phyloP scores from a whole-genome alignment of 1,284 basidiomycete species.

The Veloboletus limbatus region DNA sequence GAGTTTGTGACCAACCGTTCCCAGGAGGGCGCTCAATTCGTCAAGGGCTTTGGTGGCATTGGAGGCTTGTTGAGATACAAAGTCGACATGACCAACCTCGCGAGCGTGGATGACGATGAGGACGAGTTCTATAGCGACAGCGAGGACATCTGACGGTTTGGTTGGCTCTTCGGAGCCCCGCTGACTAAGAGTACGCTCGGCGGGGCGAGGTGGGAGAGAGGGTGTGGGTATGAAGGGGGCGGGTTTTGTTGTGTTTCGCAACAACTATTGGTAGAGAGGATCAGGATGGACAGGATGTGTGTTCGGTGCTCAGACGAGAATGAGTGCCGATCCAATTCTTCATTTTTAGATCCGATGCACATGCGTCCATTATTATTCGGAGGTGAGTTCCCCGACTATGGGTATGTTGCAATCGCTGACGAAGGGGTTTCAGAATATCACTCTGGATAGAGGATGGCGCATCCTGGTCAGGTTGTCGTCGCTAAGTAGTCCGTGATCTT shows the following conservation, averaged over 20 bases:
- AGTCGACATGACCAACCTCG: slow-evolving; percentile 85
- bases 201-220: slow-evolving; percentile 45
- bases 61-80: slow-evolving; percentile 95
- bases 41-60: slow-evolving; percentile 98
- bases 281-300: slow-evolving; percentile 3
- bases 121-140: slow-evolving; percentile 69
- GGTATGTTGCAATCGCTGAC: slow-evolving; percentile 10
- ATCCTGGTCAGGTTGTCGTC: slow-evolving; percentile 17
- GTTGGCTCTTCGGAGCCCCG: slow-evolving; percentile 78
- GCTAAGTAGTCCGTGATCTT: slow-evolving; percentile 22
- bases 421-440: slow-evolving; percentile 8
- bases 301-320: slow-evolving; percentile 10
- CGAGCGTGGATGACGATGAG: slow-evolving; percentile 66
- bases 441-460: slow-evolving; percentile 18
- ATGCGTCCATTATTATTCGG: slow-evolving; percentile 14
- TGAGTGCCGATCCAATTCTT: slow-evolving; percentile 3
- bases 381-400: slow-evolving; percentile 19
- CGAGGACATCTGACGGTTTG: slow-evolving; percentile 80
- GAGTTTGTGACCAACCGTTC: slow-evolving; percentile 88
- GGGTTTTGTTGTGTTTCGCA: slow-evolving; percentile 7
- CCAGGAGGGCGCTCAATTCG: slow-evolving; percentile 98
- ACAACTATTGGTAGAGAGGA: slow-evolving; percentile 1
- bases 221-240: slow-evolving; percentile 3
- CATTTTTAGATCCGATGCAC: slow-evolving; percentile 16
- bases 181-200: slow-evolving; percentile 53